Evolutionary conservation across 2,329 filamentous ascomycete species (phyloP).

Genomic region (Canariomyces notabilis): DNA sequence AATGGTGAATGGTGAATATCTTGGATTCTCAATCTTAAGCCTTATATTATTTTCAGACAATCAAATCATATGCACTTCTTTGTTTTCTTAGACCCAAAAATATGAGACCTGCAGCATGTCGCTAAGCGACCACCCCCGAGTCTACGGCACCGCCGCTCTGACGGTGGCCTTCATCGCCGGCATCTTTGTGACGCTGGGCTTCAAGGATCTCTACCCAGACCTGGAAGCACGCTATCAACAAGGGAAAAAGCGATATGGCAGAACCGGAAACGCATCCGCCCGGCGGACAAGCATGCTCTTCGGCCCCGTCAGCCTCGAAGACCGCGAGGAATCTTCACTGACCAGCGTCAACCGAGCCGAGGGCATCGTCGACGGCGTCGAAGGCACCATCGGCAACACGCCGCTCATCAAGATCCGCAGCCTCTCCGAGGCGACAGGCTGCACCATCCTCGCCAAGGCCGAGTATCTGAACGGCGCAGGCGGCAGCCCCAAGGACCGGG

Average conservation of each 20-base stretch:
- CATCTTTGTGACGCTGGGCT: slow-evolving; percentile 66
- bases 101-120: slow-evolving; percentile 42
- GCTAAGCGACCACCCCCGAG: slow-evolving; percentile 55
- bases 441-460: slow-evolving; percentile 86
- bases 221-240: slow-evolving; percentile 60
- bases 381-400: slow-evolving; percentile 89
- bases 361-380: slow-evolving; percentile 69
- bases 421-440: slow-evolving; percentile 79
- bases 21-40: no score
- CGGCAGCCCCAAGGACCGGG: slow-evolving; percentile 89
- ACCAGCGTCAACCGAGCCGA: slow-evolving; percentile 23
- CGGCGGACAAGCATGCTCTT: slow-evolving; percentile 44
- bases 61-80: no score
- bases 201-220: slow-evolving; percentile 76
- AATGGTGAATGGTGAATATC: no score
- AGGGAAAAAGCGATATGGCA: slow-evolving; percentile 28
- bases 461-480: slow-evolving; percentile 96
- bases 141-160: slow-evolving; percentile 61
- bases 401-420: slow-evolving; percentile 82
- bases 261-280: slow-evolving; percentile 9
- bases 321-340: slow-evolving; percentile 40
- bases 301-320: slow-evolving; percentile 50
- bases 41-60: no score
- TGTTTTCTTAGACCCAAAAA: neutral
- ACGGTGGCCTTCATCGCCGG: slow-evolving; percentile 72